These are phyloP conservation scores for Reutealis trisperma DNA, from an alignment of 345 rosid species.

Conservation along the genomic window DNA sequence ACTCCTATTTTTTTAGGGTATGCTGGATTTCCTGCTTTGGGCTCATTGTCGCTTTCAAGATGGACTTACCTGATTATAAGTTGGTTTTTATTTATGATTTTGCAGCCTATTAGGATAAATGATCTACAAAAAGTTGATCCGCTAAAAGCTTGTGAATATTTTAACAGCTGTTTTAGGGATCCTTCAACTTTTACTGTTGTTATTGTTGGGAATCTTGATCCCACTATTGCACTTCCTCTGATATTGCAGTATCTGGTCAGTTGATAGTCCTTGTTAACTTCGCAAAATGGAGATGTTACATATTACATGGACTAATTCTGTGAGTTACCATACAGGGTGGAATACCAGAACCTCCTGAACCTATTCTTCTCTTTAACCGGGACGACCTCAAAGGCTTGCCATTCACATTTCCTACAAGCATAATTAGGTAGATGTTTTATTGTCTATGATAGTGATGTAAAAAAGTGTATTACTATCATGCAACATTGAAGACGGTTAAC, in stretches of 20 bases:
- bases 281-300: constrained; percentile 1
- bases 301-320: constrained; percentile 10
- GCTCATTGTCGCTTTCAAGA: constrained; percentile 10
- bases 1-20: constrained; percentile 91
- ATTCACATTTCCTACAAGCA: constrained; percentile 66
- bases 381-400: constrained; percentile 86
- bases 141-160: constrained; percentile 83
- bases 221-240: constrained; percentile 65
- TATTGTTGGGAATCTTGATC: constrained; percentile 85
- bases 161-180: constrained; percentile 83
- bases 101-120: constrained; percentile 74
- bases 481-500: background rate
- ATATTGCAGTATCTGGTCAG: constrained; percentile 88
- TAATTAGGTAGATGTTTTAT: constrained; percentile 49
- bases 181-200: constrained; percentile 88
- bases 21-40: constrained; percentile 19
- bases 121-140: constrained; percentile 84
- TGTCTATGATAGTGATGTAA: background rate
- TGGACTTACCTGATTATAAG: constrained; percentile 4
- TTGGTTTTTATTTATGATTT: constrained; percentile 20
- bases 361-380: constrained; percentile 53
- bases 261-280: constrained; percentile 16
- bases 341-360: constrained; percentile 75
- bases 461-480: background rate
- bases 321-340: constrained; percentile 57